Conservation (phyloP, 306 rosid genomes). For the Trichosanthes cucumerina region DNA sequence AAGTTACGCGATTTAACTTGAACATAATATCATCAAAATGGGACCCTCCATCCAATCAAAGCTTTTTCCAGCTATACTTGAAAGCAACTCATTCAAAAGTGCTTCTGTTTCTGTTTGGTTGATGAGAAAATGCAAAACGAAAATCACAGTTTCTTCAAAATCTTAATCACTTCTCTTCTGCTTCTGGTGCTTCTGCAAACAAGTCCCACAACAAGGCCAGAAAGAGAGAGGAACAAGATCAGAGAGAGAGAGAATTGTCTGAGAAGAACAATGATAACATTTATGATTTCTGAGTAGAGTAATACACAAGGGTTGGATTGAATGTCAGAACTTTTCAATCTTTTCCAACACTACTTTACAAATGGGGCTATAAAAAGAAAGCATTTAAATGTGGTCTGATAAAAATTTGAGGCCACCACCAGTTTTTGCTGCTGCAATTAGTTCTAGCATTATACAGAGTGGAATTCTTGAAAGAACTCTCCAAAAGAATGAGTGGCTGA, state of each 20-base stretch:
- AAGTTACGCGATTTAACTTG: conserved; percentile 34
- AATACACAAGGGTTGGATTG: conserved; percentile 27
- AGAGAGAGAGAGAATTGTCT: not conserved
- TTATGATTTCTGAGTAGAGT: conserved; percentile 15
- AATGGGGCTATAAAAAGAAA: conserved; percentile 15
- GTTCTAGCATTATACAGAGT: conserved; percentile 19
- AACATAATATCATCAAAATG: conserved; percentile 13
- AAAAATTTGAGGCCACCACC: conserved; percentile 10
- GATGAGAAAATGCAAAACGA: not conserved
- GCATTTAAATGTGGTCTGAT: conserved; percentile 7
- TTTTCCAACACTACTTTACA: conserved; percentile 13
- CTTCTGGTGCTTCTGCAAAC: not conserved
- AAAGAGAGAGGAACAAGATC: not conserved
- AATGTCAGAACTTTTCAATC: conserved; percentile 17
- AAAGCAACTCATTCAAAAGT: conserved; percentile 25
- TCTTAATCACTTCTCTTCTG: not conserved
- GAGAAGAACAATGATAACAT: conserved; percentile 12
- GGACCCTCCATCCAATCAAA: conserved; percentile 2
- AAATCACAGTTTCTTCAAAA: not conserved
- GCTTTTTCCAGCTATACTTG: conserved; percentile 35
- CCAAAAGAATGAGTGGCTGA: conserved; percentile 36
- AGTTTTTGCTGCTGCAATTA: conserved; percentile 7
- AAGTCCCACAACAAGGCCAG: not conserved
- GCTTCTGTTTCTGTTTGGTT: conserved; percentile 12
- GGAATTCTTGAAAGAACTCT: conserved; percentile 30